These are phyloP conservation scores for Yarrowia porcina DNA, from an alignment of 805 yeast genomes.

Conservation along the genomic window DNA sequence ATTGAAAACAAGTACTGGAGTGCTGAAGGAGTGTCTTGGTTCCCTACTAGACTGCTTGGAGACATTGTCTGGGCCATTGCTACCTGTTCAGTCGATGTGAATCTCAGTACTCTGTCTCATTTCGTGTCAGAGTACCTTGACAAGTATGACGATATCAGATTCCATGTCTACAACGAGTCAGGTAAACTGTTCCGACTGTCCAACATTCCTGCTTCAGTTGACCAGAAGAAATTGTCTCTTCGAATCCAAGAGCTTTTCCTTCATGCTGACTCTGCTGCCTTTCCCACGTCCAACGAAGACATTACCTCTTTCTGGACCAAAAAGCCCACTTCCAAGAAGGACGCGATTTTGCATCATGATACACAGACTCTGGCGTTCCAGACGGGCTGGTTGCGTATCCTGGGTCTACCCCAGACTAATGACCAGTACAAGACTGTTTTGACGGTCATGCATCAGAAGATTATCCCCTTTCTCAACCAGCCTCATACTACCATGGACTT, in stretches of 20 bases:
- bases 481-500: conserved; percentile 92
- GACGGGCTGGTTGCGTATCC: conserved; percentile 57
- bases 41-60: conserved; percentile 56
- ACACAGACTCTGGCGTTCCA: conserved; percentile 66
- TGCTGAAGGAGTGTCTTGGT: conserved; percentile 50
- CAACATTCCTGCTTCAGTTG: conserved; percentile 11
- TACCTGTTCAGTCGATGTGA: conserved; percentile 36
- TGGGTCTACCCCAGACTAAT: conserved; percentile 48
- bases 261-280: conserved; percentile 25
- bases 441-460: conserved; percentile 71
- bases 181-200: conserved; percentile 33
- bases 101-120: conserved; percentile 48
- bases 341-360: conserved; percentile 28
- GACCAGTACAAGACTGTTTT: conserved; percentile 68
- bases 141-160: conserved; percentile 74
- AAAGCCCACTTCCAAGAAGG: conserved; percentile 17
- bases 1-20: conserved; percentile 44
- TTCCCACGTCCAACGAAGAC: conserved; percentile 33
- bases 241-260: conserved; percentile 31
- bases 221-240: conserved; percentile 26
- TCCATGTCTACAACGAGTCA: conserved; percentile 59
- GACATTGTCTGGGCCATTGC: conserved; percentile 41
- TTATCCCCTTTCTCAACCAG: conserved; percentile 74
- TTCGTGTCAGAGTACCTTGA: conserved; percentile 54
- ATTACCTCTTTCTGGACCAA: conserved; percentile 27